phyloP scores from a whole-genome alignment of 257 asterid species.

The Solanum sejunctum region DNA sequence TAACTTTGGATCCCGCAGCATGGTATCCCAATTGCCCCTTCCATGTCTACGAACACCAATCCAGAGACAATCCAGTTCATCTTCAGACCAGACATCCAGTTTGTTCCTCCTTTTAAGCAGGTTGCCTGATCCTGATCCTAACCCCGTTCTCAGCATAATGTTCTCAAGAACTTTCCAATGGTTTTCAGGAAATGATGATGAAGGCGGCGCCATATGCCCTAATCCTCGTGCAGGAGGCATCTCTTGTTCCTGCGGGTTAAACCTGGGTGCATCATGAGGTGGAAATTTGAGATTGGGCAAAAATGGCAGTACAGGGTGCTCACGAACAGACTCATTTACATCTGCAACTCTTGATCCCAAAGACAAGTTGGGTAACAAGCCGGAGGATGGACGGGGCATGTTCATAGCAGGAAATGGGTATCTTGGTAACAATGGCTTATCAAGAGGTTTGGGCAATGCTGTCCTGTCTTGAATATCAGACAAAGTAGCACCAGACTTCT shows the following conservation, averaged over 20 bases:
- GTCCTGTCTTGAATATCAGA: conserved; percentile 63
- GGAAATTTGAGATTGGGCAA: conserved; percentile 63
- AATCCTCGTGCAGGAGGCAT: conserved; percentile 40
- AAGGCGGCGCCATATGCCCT: conserved; percentile 41
- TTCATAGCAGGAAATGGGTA: conserved; percentile 41
- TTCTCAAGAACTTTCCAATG: conserved; percentile 77
- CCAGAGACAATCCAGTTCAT: conserved; percentile 94
- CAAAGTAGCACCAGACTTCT: conserved; percentile 28
- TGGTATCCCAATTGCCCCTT: conserved; percentile 82
- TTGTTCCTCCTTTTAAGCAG: conserved; percentile 35
- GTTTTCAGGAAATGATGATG: conserved; percentile 69
- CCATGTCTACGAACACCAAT: conserved; percentile 94
- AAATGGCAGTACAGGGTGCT: conserved; percentile 46
- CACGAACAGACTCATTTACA: conserved; percentile 22
- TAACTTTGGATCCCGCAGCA: conserved; percentile 71
- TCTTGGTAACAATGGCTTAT: conserved; percentile 57
- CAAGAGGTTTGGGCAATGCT: conserved; percentile 63
- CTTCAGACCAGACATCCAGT: conserved; percentile 80
- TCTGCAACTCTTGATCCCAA: conserved; percentile 64
- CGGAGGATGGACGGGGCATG: conserved; percentile 34
- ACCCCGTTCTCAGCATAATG: conserved; percentile 63
- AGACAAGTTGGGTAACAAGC: conserved; percentile 57
- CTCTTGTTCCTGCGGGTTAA: conserved; percentile 48
- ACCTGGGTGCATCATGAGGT: conserved; percentile 33
- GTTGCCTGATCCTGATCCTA: conserved; percentile 56